These are phyloP conservation scores for Nigrospora sphaerica DNA, from an alignment of 2,329 filamentous ascomycete species.

Conservation along the genomic window DNA sequence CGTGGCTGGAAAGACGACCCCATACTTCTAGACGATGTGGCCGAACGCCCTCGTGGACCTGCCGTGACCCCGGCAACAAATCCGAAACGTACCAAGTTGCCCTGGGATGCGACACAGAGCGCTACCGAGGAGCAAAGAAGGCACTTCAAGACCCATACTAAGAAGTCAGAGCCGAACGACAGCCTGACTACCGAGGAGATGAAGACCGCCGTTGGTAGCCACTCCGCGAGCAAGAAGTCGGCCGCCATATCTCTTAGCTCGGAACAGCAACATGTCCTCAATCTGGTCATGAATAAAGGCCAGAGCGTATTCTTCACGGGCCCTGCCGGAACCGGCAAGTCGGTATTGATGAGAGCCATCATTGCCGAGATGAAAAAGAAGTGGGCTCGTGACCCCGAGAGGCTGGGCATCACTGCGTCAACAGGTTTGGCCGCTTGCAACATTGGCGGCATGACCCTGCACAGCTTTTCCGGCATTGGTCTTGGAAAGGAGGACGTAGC, in stretches of 20 bases:
- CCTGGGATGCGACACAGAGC: slow-evolving; percentile 70
- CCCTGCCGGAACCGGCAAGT: slow-evolving; percentile 94
- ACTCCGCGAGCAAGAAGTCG: slow-evolving; percentile 28
- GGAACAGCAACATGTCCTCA: slow-evolving; percentile 78
- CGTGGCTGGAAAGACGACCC: slow-evolving; percentile 29
- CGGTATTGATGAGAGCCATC: slow-evolving; percentile 87
- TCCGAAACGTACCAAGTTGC: slow-evolving; percentile 23
- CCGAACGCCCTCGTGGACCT: slow-evolving; percentile 10
- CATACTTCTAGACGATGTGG: slow-evolving; percentile 25
- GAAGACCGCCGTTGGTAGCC: slow-evolving; percentile 29
- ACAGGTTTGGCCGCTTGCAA: slow-evolving; percentile 96
- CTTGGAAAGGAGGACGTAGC: slow-evolving; percentile 82
- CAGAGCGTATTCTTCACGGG: slow-evolving; percentile 98
- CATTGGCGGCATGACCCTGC: slow-evolving; percentile 88
- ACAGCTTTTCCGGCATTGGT: slow-evolving; percentile 94
- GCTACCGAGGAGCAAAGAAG: slow-evolving; percentile 73
- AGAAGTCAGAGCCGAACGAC: slow-evolving; percentile 34
- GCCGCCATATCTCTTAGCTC: slow-evolving; percentile 66
- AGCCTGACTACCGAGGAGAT: slow-evolving; percentile 36
- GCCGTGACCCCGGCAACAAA: slow-evolving; percentile 25
- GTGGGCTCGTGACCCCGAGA: slow-evolving; percentile 67
- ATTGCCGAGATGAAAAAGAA: slow-evolving; percentile 76
- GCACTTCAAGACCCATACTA: slow-evolving; percentile 58
- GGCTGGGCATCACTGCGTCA: slow-evolving; percentile 88
- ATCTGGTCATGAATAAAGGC: slow-evolving; percentile 70